These are phyloP conservation scores for Chloropicon primus DNA, from an alignment of 139 green algal genomes.

Conservation along the genomic window DNA sequence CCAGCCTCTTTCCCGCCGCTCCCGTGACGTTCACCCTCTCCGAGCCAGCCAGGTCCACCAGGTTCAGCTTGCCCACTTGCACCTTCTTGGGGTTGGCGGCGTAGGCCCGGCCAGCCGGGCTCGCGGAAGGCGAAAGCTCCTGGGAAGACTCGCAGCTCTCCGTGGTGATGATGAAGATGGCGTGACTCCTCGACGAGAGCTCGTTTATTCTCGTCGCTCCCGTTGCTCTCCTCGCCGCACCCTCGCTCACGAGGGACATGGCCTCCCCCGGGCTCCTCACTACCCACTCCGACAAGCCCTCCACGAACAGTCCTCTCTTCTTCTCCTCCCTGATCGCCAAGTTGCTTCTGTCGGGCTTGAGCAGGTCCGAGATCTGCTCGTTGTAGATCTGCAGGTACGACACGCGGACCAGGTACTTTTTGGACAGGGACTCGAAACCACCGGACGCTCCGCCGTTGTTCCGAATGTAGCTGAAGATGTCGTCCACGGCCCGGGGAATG, in stretches of 20 bases:
- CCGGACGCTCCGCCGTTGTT: conserved; percentile 45
- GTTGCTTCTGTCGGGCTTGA: conserved; percentile 76
- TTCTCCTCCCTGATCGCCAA: conserved; percentile 70
- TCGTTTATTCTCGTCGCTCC: conserved; percentile 91
- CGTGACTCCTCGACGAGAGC: conserved; percentile 63
- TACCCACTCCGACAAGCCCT: conserved; percentile 82
- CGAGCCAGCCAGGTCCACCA: conserved; percentile 88
- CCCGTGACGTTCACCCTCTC: conserved; percentile 89
- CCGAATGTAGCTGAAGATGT: conserved; percentile 84
- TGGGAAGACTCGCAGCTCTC: conserved; percentile 49
- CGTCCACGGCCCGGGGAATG: conserved; percentile 83
- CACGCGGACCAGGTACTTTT: conserved; percentile 85
- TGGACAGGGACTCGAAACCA: conserved; percentile 13
- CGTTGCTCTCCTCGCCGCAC: conserved; percentile 43
- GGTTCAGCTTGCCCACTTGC: conserved; percentile 90
- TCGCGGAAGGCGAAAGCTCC: background rate
- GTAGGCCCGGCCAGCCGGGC: background rate
- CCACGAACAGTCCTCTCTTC: conserved; percentile 36
- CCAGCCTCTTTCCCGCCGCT: conserved; percentile 58
- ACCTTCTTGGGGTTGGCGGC: conserved; percentile 16
- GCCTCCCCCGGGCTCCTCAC: conserved; percentile 45
- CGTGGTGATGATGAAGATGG: conserved; percentile 90
- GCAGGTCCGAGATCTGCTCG: conserved; percentile 87
- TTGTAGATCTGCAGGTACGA: conserved; percentile 98
- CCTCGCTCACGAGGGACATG: background rate